Evolutionary conservation across 2,329 filamentous ascomycete species (phyloP).

Genomic region (Colletotrichum australisinense): DNA sequence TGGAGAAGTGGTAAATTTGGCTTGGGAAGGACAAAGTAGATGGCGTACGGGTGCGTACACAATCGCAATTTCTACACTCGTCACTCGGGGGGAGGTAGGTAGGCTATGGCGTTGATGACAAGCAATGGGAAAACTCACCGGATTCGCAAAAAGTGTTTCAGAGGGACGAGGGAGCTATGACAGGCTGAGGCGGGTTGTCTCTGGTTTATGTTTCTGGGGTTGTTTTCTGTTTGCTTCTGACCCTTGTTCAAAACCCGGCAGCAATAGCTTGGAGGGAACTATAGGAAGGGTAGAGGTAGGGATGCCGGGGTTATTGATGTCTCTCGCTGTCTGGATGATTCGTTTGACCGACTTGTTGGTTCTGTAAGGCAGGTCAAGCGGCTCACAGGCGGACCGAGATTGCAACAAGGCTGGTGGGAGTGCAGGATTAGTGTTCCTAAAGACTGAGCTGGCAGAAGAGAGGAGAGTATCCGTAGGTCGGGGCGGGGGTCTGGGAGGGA

Average conservation of each 20-base stretch:
- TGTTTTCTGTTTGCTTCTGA: slow-evolving; percentile 8
- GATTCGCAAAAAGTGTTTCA: slow-evolving; percentile 27
- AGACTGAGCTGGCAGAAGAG: neutral
- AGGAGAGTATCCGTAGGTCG: neutral
- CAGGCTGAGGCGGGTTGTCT: slow-evolving; percentile 5
- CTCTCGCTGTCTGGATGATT: neutral
- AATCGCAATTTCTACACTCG: neutral
- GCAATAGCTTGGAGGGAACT: neutral
- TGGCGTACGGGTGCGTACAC: neutral
- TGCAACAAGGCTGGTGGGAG: neutral
- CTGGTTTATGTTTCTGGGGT: slow-evolving; percentile 20
- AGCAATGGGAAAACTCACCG: slow-evolving; percentile 7
- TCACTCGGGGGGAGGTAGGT: neutral
- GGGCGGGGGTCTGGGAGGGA: neutral
- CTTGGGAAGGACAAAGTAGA: neutral
- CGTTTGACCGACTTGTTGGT: neutral
- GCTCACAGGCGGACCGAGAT: neutral
- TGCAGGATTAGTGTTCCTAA: neutral
- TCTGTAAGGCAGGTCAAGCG: neutral
- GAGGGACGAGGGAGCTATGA: neutral
- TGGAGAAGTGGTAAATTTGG: neutral
- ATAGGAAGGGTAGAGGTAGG: neutral
- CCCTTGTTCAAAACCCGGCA: slow-evolving; percentile 18
- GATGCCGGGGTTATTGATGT: neutral
- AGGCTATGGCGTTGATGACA: neutral